Conservation (phyloP, 441 rosid species). For the Raphanus hybrid region DNA sequence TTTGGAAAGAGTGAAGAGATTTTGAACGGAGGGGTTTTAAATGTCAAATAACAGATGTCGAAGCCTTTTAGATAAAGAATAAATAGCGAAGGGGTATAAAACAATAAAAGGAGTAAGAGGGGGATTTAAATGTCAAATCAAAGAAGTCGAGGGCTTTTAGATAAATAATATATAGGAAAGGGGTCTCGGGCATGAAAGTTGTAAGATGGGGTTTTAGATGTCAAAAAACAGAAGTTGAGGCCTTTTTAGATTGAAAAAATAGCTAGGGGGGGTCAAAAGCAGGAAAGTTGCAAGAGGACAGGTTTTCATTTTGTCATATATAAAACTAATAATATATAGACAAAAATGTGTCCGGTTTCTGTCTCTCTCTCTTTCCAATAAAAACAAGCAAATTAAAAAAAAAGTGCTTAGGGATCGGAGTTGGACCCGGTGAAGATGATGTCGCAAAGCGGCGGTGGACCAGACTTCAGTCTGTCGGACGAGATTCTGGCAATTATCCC, state of each 20-base stretch:
- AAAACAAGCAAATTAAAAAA: not conserved
- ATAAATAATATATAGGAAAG: too few relatives aligned
- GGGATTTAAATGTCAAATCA: not conserved
- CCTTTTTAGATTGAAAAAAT: not conserved
- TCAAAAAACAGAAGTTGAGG: not conserved
- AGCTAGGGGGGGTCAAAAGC: not conserved
- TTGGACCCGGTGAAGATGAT: constrained; percentile 36
- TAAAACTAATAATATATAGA: not conserved
- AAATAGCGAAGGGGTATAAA: not conserved
- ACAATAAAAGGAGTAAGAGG: not conserved
- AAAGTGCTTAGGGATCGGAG: constrained; percentile 4
- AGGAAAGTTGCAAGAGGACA: not conserved
- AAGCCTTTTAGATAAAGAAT: not conserved
- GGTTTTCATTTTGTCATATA: constrained; percentile 1
- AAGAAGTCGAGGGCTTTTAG: not conserved
- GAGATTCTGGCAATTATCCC: constrained; percentile 46
- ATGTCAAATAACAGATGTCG: not conserved
- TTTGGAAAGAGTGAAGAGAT: too few relatives aligned
- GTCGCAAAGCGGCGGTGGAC: constrained; percentile 48
- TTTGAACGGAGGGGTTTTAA: not conserved
- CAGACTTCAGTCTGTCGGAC: constrained; percentile 64
- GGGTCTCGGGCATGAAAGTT: too few relatives aligned
- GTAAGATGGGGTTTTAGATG: not conserved
- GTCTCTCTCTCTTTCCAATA: not conserved
- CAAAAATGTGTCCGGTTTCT: not conserved